Evolutionary conservation across 768 basidiomycete species (phyloP), one percentile per base, ranked within the genome.

Genomic region (Lyophyllum semitale): DNA sequence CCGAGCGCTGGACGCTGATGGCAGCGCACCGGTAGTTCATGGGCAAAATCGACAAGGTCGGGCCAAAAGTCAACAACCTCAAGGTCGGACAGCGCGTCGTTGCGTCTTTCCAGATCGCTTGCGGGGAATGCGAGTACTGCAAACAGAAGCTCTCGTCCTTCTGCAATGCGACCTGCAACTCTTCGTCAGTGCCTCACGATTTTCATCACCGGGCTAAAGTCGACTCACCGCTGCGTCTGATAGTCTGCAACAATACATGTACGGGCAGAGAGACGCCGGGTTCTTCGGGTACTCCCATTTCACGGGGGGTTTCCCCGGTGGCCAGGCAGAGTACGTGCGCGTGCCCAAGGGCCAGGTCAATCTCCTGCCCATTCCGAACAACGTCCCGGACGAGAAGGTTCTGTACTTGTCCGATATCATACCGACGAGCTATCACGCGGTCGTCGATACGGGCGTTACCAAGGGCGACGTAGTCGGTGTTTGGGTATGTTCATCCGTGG

Each of bases 91-190:
- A 91, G 62, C 81, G 88, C 22, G 89, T 91, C 51, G 89, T 91
- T n/a, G 80, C 83, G 0, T 85, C 84, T 2, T 91, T 91, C 82
- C 88, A 90, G 64, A 84, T 88, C 49, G 86, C 87, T 0, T 91
- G 89, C 61, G 88, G 89, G 2, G 77, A 80, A 46, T 90, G 89
- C 70, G 68, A 77, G 42, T 91, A 82, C 69, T 92, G 90, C 80
- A 71, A 89, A 68, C 68, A 90, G 68, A 88, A 88, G 61, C 73
- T 87, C 0, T 86, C 85, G 0, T 85, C 85, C 1, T 83, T 89
- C 67, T 93, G 90, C 66, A 85, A 90, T 54, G 69, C 75, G n/a
- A 91, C 87, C 8, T 89, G 89, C 69, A 77, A 79, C 47, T 85
- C 84, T 3, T 77, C 78, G 78, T 81, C 65, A 57, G 80, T 30